Base-by-base conservation (phyloP, 1,284 basidiomycete species). In the Pseudozyma tsukubaensis region DNA sequence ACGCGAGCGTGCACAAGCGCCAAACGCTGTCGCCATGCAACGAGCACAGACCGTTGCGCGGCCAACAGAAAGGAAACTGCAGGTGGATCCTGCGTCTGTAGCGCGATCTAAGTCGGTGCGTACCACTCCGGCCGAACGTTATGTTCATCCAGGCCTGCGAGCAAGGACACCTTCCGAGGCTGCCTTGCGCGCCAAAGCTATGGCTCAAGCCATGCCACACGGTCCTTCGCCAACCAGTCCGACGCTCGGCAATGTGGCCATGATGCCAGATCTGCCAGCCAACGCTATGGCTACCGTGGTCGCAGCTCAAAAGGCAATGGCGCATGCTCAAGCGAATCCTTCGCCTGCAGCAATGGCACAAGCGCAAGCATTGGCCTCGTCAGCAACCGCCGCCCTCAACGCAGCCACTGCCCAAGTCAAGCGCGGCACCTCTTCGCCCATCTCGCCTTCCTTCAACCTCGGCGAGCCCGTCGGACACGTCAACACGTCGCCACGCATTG, bases 261-360 rank as follows among this genome's bases (percentile, higher is more conserved):
- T 56, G 56, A 62, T 62, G 72, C 63, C 62, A 24, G 63, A 67
- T 21, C 32, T 71, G n/a, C 68, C 73, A 3, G 54, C 68, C 32
- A 62, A 69, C 21, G 66, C 74, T 3, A 57, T 69, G 37, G 70
- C 63, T 1, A 72, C 61, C 8, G 59, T 68, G 12, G 69, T 61
- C 7, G 65, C 73, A 12, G 69, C 73, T 8, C 73, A 71, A 16
- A 68, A 72, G 43, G 73, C 73, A 0, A 65, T 76, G 62, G 61
- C 66, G 16, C 56, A 59, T 8, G 69, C 70, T 7, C 70, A 72
- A 37, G 70, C 70, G 2, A 66, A 70, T 34, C 70, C 70, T 3
- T 55, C 62, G 12, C 61, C 70, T 2, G 59, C 63, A 1, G 60
- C 63, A 12, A 14, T 65, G 16, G 74, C 74, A 19, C 74, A 76